Evolutionary conservation across 257 asterid species (phyloP).

Genomic region (Dorcoceras hygrometricum): DNA sequence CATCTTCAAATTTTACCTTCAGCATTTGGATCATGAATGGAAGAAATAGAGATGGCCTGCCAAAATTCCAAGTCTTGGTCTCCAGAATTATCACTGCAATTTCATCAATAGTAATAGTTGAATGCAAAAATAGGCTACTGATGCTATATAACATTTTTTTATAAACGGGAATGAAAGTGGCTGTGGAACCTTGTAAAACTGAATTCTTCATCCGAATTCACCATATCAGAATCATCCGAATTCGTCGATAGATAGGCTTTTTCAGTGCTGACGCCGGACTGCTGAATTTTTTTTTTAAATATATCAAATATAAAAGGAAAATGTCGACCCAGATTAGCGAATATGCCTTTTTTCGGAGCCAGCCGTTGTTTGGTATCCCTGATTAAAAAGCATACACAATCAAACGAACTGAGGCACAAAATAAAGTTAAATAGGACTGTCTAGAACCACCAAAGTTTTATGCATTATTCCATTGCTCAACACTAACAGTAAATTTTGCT

Average conservation of each 20-base stretch:
- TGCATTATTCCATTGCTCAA: neutral
- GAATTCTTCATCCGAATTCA: slow-evolving; percentile 36
- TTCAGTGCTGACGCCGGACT: slow-evolving; percentile 36
- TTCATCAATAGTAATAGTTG: slow-evolving; percentile 30
- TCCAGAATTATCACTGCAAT: slow-evolving; percentile 30
- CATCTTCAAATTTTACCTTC: slow-evolving; percentile 43
- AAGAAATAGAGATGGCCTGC: slow-evolving; percentile 33
- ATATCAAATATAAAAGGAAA: slow-evolving; percentile 77
- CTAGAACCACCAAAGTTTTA: slow-evolving; percentile 14
- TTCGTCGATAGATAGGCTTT: slow-evolving; percentile 26
- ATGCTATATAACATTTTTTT: slow-evolving; percentile 10
- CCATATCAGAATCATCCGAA: slow-evolving; percentile 34
- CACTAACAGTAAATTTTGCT: slow-evolving; percentile 5
- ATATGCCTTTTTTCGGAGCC: slow-evolving; percentile 59
- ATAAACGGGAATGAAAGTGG: slow-evolving; percentile 21
- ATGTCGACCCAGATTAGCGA: slow-evolving; percentile 67
- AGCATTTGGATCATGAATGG: slow-evolving; percentile 30
- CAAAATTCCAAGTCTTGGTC: slow-evolving; percentile 39
- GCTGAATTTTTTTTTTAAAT: slow-evolving; percentile 60
- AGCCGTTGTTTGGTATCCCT: slow-evolving; percentile 42
- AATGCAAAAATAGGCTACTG: slow-evolving; percentile 22
- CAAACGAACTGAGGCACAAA: slow-evolving; percentile 16
- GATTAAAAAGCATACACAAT: slow-evolving; percentile 31
- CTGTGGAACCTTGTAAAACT: slow-evolving; percentile 52
- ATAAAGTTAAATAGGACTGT: slow-evolving; percentile 12